phyloP scores from a whole-genome alignment of 148 eudicot species.

The Talinum fruticosum region DNA sequence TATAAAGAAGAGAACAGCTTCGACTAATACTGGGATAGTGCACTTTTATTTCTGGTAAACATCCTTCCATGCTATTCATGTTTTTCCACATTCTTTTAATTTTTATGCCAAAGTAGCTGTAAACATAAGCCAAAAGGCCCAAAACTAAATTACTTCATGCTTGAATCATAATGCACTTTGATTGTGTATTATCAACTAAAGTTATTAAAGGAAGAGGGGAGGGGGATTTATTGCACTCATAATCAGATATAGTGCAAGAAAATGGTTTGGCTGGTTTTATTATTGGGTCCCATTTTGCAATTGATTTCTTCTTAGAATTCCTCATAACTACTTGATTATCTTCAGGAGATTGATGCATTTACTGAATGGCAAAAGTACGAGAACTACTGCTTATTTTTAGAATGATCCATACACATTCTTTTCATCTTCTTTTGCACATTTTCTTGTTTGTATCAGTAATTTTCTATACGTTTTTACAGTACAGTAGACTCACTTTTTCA shows the following conservation, averaged over 20 bases:
- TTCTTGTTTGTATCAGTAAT: constrained; percentile 13
- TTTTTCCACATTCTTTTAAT: neutral
- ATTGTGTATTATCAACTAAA: constrained; percentile 25
- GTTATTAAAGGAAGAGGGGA: neutral
- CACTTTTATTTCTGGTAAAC: neutral
- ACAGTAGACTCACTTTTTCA: neutral
- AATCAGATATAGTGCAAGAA: constrained; percentile 12
- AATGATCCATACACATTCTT: constrained; percentile 23
- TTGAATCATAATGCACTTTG: constrained; percentile 32
- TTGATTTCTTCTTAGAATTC: constrained; percentile 32
- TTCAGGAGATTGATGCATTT: too few relatives aligned
- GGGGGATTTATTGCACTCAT: neutral
- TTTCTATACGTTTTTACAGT: constrained; percentile 16
- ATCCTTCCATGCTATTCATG: constrained; percentile 16
- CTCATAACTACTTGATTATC: constrained; percentile 33
- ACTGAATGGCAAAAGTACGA: neutral
- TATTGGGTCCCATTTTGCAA: constrained; percentile 24
- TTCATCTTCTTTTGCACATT: constrained; percentile 15
- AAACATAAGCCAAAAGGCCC: constrained; percentile 18
- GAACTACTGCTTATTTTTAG: constrained; percentile 22
- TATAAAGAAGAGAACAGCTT: neutral
- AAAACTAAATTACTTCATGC: constrained; percentile 25
- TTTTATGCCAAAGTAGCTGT: constrained; percentile 21
- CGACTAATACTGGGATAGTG: neutral
- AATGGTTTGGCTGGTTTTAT: neutral